A percentile compares a stretch with the other conserved stretches of the same genome.
Conservation (phyloP, 306 rosid genomes). For the Gastrolobium villosum region DNA sequence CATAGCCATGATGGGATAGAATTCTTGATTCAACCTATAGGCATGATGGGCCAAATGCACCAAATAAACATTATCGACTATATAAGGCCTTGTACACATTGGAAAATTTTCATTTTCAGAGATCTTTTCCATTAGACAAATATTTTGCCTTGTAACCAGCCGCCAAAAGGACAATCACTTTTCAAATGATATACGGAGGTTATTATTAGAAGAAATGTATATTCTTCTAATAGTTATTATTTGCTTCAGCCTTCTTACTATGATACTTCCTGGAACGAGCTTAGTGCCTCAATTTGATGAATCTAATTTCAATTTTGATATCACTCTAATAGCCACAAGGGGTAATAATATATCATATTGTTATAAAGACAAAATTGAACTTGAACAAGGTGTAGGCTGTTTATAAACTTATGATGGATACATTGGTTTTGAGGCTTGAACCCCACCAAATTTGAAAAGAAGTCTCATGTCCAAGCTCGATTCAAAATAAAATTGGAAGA, state of each 20-base stretch:
- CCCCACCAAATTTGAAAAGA: slow-evolving; percentile 17
- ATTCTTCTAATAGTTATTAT: no score
- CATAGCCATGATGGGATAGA: no score
- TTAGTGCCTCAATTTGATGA: not conserved
- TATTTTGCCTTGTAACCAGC: no score
- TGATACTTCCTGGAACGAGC: not conserved
- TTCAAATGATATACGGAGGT: no score
- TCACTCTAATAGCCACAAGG: not conserved
- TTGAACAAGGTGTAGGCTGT: not conserved
- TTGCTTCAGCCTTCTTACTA: not conserved
- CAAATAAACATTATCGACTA: no score
- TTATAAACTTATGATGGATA: not conserved
- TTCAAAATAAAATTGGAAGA: slow-evolving; percentile 23
- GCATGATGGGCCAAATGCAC: no score
- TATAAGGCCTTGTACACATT: no score
- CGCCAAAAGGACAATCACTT: no score
- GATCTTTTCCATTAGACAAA: no score
- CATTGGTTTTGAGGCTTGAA: slow-evolving; percentile 24
- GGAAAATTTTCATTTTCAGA: no score
- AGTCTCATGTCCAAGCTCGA: not conserved
- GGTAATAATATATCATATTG: not conserved
- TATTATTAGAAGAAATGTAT: no score
- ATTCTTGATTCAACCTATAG: no score
- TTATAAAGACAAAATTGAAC: not conserved
- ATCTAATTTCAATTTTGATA: not conserved